Evolutionary conservation across 768 basidiomycete species (phyloP).

Genomic region (Cystofilobasidium capitatum): DNA sequence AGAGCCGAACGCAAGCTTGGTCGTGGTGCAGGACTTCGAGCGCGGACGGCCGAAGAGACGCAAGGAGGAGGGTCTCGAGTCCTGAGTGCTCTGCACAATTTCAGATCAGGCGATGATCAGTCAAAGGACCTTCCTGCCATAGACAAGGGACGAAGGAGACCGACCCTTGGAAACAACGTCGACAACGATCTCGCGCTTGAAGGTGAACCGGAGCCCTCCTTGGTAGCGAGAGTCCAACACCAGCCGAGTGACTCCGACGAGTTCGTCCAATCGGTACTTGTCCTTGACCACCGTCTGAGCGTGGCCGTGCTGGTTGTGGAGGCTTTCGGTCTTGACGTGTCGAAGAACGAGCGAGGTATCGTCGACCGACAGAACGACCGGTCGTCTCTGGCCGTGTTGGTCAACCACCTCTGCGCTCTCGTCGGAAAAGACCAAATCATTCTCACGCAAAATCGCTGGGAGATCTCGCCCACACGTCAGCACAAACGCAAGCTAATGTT

Average conservation of each 20-base stretch:
- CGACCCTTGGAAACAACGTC: too few relatives aligned
- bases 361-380: not conserved
- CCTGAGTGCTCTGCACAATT: too few relatives aligned
- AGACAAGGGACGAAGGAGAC: too few relatives aligned
- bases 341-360: not conserved
- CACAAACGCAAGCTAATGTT: too few relatives aligned
- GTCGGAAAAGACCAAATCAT: not conserved
- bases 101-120: too few relatives aligned
- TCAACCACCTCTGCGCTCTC: not conserved
- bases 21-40: not conserved
- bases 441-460: not conserved
- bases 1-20: not conserved
- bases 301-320: not conserved
- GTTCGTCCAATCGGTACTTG: not conserved
- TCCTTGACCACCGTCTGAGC: not conserved
- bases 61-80: too few relatives aligned
- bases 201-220: not conserved
- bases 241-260: not conserved
- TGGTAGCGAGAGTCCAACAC: not conserved
- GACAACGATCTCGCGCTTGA: not conserved
- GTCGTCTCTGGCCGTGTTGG: not conserved
- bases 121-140: too few relatives aligned
- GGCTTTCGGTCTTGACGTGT: not conserved
- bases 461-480: too few relatives aligned
- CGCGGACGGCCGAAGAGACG: too few relatives aligned